Percentiles rank a stretch among this genome's conserved stretches.
Evolutionary conservation across 805 yeast species (phyloP).

Genomic region (Lachancea cidri): DNA sequence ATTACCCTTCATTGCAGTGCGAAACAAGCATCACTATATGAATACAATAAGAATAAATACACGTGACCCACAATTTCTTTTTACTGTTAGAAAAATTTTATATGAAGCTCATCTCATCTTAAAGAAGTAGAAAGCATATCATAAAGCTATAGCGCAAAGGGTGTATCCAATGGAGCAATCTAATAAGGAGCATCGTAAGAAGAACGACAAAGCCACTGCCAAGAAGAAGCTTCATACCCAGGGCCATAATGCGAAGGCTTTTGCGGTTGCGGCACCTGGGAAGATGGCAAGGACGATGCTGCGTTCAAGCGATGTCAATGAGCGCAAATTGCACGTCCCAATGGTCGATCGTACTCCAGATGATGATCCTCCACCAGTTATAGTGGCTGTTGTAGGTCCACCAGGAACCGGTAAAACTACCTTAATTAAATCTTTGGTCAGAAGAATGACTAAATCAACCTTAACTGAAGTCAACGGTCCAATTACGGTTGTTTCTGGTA

Average conservation of each 20-base stretch:
- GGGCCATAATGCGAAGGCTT: slow-evolving; percentile 81
- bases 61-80: neutral
- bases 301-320: slow-evolving; percentile 76
- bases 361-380: slow-evolving; percentile 94
- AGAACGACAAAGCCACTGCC: slow-evolving; percentile 50
- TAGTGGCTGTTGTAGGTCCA: slow-evolving; percentile 96
- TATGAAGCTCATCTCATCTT: slow-evolving; percentile 19
- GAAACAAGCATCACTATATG: neutral
- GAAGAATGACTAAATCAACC: slow-evolving; percentile 83
- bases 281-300: slow-evolving; percentile 79
- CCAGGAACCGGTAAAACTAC: slow-evolving; percentile 98
- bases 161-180: slow-evolving; percentile 44
- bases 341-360: slow-evolving; percentile 97
- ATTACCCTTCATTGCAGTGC: no score
- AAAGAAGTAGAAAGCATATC: neutral
- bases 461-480: slow-evolving; percentile 90
- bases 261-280: slow-evolving; percentile 79
- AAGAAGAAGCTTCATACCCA: slow-evolving; percentile 85
- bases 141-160: neutral
- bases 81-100: slow-evolving; percentile 3
- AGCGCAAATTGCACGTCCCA: slow-evolving; percentile 87
- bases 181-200: slow-evolving; percentile 79
- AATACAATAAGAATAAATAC: no score
- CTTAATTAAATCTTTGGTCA: slow-evolving; percentile 78
- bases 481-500: slow-evolving; percentile 92